These are phyloP conservation scores for Leccinum uliginosum DNA, from an alignment of 768 basidiomycete species.

Conservation along the genomic window DNA sequence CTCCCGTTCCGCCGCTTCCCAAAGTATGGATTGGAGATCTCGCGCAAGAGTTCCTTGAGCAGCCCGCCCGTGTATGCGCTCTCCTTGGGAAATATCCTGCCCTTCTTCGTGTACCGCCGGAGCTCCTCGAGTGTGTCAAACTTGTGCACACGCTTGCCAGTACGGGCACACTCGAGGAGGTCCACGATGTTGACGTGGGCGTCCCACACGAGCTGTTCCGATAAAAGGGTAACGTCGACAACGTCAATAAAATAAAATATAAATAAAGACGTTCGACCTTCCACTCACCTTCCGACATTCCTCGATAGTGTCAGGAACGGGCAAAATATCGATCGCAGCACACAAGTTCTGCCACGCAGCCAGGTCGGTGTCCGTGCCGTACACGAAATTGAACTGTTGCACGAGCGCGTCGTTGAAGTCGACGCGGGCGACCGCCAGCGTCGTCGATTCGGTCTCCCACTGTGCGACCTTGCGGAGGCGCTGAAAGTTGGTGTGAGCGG, in stretches of 20 bases:
- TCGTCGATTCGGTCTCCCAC: not conserved
- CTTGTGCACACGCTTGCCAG: conserved; percentile 13
- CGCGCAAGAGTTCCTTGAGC: conserved; percentile 28
- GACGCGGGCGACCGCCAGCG: not conserved
- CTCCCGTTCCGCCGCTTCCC: conserved; percentile 20
- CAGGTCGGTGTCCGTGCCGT: conserved; percentile 17
- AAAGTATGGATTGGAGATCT: conserved; percentile 16
- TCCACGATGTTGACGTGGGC: conserved; percentile 35
- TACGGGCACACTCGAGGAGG: conserved; percentile 20
- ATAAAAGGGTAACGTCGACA: not conserved
- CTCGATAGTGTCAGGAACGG: conserved; percentile 15
- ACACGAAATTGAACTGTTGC: conserved; percentile 23
- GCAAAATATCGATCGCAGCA: conserved; percentile 15
- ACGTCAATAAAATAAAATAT: too few relatives aligned
- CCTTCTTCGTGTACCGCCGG: conserved; percentile 19
- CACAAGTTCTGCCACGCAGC: conserved; percentile 26
- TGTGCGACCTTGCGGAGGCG: conserved; percentile 5
- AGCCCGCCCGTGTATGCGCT: conserved; percentile 28
- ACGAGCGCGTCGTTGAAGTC: conserved; percentile 20
- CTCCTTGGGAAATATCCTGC: conserved; percentile 28
- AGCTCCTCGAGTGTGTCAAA: conserved; percentile 27
- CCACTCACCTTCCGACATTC: conserved; percentile 17
- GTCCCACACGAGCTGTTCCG: conserved; percentile 19
- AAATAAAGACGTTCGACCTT: not conserved
- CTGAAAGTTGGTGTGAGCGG: conserved; percentile 21